A percentile compares a stretch with the other conserved stretches of the same genome.
These are phyloP conservation scores for Candida sanyaensis DNA, from an alignment of 1,139 yeast species.

Conservation along the genomic window DNA sequence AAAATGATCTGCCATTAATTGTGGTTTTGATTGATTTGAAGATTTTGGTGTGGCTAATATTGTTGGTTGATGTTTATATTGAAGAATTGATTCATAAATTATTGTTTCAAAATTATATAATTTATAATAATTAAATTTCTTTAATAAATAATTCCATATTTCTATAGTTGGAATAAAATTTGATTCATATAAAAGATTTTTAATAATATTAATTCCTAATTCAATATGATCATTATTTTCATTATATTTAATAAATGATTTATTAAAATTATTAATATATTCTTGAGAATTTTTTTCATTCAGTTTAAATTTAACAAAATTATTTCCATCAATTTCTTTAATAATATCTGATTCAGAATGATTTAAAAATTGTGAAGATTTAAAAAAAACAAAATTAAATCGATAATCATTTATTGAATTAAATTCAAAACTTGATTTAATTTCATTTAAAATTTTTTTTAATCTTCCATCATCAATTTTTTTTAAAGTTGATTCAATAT, in stretches of 20 bases:
- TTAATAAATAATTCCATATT: conserved; percentile 27
- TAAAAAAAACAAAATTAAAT: conserved; percentile 19
- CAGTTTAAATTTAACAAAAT: conserved; percentile 11
- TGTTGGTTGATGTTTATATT: conserved; percentile 22
- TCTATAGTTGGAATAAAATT: conserved; percentile 25
- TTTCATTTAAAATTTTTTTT: conserved; percentile 14
- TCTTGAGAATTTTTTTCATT: conserved; percentile 15
- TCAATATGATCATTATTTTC: conserved; percentile 20
- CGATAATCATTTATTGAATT: conserved; percentile 18
- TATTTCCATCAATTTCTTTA: conserved; percentile 5
- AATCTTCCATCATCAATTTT: conserved; percentile 11
- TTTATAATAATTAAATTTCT: conserved; percentile 23
- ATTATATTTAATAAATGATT: conserved; percentile 20
- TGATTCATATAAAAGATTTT: conserved; percentile 19
- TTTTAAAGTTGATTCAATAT: conserved; percentile 26
- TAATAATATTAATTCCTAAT: conserved; percentile 22
- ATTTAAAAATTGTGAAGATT: conserved; percentile 35
- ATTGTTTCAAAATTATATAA: conserved; percentile 29
- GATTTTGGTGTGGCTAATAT: conserved; percentile 18
- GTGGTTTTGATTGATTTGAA: conserved; percentile 5
- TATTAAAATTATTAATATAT: conserved; percentile 19
- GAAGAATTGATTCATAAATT: conserved; percentile 27
- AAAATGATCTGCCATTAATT: conserved; percentile 23
- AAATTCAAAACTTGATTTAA: conserved; percentile 20
- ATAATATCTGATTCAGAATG: conserved; percentile 24